Base-by-base conservation (phyloP, 2,329 filamentous ascomycete genomes). In the Blastomyces parvus region DNA sequence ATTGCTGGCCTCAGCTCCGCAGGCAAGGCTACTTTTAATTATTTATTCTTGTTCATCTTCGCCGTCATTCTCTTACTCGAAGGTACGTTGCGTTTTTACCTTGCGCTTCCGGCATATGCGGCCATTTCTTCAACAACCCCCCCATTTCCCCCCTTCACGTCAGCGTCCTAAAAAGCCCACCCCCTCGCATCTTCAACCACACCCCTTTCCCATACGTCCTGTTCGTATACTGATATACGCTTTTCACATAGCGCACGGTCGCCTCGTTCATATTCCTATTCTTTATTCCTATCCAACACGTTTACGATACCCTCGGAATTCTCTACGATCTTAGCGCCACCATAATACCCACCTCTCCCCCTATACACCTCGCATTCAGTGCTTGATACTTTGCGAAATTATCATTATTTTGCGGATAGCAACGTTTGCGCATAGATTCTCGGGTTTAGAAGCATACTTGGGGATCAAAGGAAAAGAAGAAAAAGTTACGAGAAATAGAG, bases 21-120 rank as follows among this genome's bases (percentile, higher is more conserved):
- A 40, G 59, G 59, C 33, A 61, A 61, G 59, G 46, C 33, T 36
- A 22, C 11, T 61, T 30, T 52, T n/a, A 25, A 53, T 61, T 61
- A 61, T 61, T 61, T 64, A 60, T 66, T 63, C 63, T 64, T 64
- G 62, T 66, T 67, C 63, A 64, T 61, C 64, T 68, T 70, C 67
- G 64, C 67, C 66, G 71, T 74, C 71, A 68, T 66, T 74, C 72
- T 65, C 71, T 61, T 42, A 55, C 73, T 66, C 69, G 69, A 73
- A 71, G 70, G 73, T 75, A 71, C 63, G 71, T 17, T 64, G 55
- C 56, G 44, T n/a, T n/a, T 66, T n/a, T 48, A 48, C 44, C 44
- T 2, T 22, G n/a, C n/a, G 9, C 44, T 22, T 19, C 44, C 44
- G 19, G 50, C 33, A 38, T 9, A 17, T 46, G 62, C 48, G 22